Evolutionary conservation across 306 rosid species (phyloP).

Genomic region (Pterocarpus macrocarpus): DNA sequence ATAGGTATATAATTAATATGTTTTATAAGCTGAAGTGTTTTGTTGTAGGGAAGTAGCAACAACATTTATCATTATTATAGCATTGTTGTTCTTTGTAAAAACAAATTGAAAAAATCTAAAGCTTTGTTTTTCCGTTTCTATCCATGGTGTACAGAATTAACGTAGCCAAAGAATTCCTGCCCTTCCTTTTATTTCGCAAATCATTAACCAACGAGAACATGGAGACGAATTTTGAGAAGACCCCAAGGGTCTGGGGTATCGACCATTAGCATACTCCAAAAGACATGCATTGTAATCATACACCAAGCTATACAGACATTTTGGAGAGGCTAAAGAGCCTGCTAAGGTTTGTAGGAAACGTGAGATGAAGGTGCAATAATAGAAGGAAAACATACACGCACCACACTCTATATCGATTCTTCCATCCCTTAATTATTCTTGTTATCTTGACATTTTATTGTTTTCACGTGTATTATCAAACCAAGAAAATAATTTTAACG

Average conservation of each 20-base stretch:
- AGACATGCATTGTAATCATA: not conserved
- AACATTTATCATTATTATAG: not conserved
- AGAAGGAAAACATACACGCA: no score
- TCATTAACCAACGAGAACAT: not conserved
- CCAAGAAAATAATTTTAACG: no score
- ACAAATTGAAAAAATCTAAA: not conserved
- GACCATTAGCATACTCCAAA: constrained; percentile 17
- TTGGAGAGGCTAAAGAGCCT: not conserved
- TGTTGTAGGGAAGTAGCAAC: not conserved
- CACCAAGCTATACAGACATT: not conserved
- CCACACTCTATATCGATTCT: no score
- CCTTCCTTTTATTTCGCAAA: not conserved
- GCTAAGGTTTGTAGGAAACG: not conserved
- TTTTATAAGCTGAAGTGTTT: not conserved
- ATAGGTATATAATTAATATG: not conserved
- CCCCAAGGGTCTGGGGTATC: not conserved
- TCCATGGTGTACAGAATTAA: not conserved
- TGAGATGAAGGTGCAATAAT: not conserved
- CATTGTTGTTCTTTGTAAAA: not conserved
- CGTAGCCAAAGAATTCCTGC: not conserved
- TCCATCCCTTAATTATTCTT: no score
- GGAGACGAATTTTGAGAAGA: constrained; percentile 6
- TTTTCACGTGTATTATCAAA: no score
- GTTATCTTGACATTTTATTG: no score
- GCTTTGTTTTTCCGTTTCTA: not conserved